Evolutionary conservation across 306 rosid genomes (phyloP), one percentile per base, ranked within the genome.

Genomic region (Sophora flavescens): DNA sequence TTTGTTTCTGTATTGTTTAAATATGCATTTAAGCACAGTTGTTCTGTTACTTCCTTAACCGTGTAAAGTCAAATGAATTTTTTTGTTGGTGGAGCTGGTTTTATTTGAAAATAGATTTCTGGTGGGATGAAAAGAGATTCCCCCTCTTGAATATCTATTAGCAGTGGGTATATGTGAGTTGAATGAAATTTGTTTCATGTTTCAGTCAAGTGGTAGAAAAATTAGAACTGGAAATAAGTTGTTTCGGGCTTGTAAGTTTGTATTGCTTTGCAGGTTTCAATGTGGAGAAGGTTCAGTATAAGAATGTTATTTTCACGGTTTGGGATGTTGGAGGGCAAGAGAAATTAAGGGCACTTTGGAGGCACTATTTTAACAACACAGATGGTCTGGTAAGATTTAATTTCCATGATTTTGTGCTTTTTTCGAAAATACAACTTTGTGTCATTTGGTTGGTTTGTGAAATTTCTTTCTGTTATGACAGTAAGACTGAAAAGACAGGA

Each of bases 301-400:
- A 96, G 89, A 96, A 96, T 87, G 99, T 96, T 45, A 47, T 96
- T 58, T 96, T 96, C 90, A 96, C 98, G 0, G 99, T 96, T 83
- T 96, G 99, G 99, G 99, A 96, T 79, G 99, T 96, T 12, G 99
- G 99, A 4, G 99, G 99, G 11, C 99, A 96, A 84, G 99, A 96
- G 82, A 96, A 96, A 84, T 70, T 96, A 78, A 92, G 98, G 89
- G 91, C 93, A 59, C 90, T 96, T 5, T 96, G 99, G 98, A 91
- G 99, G 91, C 99, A 96, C 83, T 96, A 96, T 90, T 96, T 96
- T 68, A 96, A 91, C 82, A 96, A 96, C 79, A 96, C 98, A 0
- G 99, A 96, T 73, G 99, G 98, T 42, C 84, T 92, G 93, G 99
- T 96, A 82, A 83, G 82, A 53, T 26, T 61, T 69, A 36, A 36